A percentile compares a stretch with the other conserved stretches of the same genome.
Evolutionary conservation across 345 rosid species (phyloP).

Genomic region (Erodium maritimum): DNA sequence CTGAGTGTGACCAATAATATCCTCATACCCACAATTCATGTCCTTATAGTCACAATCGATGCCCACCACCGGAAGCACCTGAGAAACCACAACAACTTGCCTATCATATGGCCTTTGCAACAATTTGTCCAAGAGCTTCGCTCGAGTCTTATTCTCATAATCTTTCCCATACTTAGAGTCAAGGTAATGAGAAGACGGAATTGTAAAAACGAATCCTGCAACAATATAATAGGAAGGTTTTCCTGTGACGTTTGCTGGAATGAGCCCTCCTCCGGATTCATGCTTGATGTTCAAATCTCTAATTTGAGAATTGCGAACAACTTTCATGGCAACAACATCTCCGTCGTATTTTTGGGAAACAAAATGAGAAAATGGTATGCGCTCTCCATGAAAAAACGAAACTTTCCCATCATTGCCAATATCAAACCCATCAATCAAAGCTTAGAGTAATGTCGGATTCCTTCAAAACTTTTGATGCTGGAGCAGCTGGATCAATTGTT

Average conservation of each 20-base stretch:
- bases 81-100: no score
- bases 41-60: no score
- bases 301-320: conserved; percentile 54
- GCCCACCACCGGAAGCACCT: no score
- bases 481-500: conserved; percentile 86
- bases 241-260: conserved; percentile 74
- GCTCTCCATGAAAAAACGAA: conserved; percentile 89
- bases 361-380: conserved; percentile 84
- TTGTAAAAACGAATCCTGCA: conserved; percentile 82
- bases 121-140: no score
- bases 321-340: conserved; percentile 65
- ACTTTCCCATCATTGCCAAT: conserved; percentile 98
- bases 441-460: conserved; percentile 77
- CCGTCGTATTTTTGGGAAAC: conserved; percentile 85
- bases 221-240: conserved; percentile 72
- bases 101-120: no score
- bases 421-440: conserved; percentile 70
- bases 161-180: conserved; percentile 64
- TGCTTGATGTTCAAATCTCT: conserved; percentile 68
- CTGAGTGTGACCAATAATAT: no score
- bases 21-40: no score
- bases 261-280: conserved; percentile 62
- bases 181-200: conserved; percentile 80
- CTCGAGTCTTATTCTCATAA: no score
- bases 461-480: conserved; percentile 69